Base-by-base conservation (phyloP, 192 early-diverging fungal species). In the Coemansia sp. region DNA sequence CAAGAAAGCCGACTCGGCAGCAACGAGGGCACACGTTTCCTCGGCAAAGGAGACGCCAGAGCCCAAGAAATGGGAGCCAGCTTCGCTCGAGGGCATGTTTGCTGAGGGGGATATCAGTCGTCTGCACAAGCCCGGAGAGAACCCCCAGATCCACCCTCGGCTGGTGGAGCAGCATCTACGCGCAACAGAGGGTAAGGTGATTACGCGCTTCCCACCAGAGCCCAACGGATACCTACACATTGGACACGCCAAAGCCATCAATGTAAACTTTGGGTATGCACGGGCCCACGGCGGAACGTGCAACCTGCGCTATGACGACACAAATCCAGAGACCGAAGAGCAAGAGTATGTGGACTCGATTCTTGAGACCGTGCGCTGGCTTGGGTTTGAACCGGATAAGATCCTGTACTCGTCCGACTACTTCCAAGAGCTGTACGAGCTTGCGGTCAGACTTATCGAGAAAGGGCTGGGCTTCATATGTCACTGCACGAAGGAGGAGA, bases 241-340 rank as follows among this genome's bases (percentile, higher is more conserved):
- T 81, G 97, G 98, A 59, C 98, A 99, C 75, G 95, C 96, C 66
- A 99, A 99, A 84, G 98, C 97, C 47, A 97, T 99, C 85, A 99
- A 99, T 77, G 90, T 99, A 71, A 99, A 97, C 85, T 99, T 99
- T 91, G 98, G 97, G 52, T 98, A 95, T 64, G 98, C 98, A 19
- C 87, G 88, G 68, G 91, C 91, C 12, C 89, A 95, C 73, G 86
- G 92, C 59, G 98, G 98, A 45, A 71, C 92, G 45, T 93, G 92
- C 70, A 94, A 99, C 82, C 88, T 99, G 63, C 89, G 94, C 62
- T 95, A 91, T 68, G 90, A 94, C 81, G 92, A 93, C 77, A 94
- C 93, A 12, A 94, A 94, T 74, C 93, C 92, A 52, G 87, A 90
- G 76, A 94, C 96, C 15, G 98, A 99, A 71, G 95, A 99, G 85